Evolutionary conservation across 2,329 filamentous ascomycete species (phyloP).

Genomic region (Paecilomyces niveus): DNA sequence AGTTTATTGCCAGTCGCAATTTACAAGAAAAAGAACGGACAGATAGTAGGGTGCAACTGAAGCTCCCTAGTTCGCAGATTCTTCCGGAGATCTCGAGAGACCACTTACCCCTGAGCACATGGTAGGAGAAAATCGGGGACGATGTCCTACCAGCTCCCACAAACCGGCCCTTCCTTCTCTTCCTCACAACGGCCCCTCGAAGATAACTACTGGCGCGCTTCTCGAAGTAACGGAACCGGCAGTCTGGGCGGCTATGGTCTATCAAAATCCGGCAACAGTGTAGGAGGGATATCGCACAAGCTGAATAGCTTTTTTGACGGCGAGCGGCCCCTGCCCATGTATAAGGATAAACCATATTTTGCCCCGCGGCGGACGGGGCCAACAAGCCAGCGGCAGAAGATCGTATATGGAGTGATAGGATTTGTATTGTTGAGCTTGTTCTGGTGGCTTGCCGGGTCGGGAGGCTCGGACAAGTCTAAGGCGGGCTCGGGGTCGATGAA

Average conservation of each 20-base stretch:
- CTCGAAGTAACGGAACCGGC: constrained; percentile 38
- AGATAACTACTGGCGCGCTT: constrained; percentile 58
- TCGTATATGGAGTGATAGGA: constrained; percentile 48
- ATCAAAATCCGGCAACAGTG: constrained; percentile 33
- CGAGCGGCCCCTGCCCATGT: constrained; percentile 67
- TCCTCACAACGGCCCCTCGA: constrained; percentile 59
- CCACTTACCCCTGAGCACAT: not conserved
- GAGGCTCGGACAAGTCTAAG: constrained; percentile 12
- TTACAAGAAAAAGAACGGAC: not conserved
- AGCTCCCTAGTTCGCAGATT: not conserved
- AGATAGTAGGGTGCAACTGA: not conserved
- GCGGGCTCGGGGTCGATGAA: constrained; percentile 23
- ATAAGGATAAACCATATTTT: constrained; percentile 94
- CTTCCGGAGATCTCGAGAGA: not conserved
- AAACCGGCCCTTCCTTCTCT: constrained; percentile 62
- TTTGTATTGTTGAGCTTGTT: constrained; percentile 51
- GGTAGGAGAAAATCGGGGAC: constrained; percentile 1
- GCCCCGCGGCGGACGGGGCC: constrained; percentile 48
- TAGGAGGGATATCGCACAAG: constrained; percentile 46
- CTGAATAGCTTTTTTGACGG: constrained; percentile 59
- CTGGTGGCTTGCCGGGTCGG: constrained; percentile 52
- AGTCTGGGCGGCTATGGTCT: constrained; percentile 33
- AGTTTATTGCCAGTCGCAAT: not conserved
- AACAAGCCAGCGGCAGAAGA: constrained; percentile 58
- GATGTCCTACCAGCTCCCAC: constrained; percentile 57